A percentile compares a stretch with the other conserved stretches of the same genome.
phyloP scores from a whole-genome alignment of 345 rosid species.

The Alliaria petiolata region DNA sequence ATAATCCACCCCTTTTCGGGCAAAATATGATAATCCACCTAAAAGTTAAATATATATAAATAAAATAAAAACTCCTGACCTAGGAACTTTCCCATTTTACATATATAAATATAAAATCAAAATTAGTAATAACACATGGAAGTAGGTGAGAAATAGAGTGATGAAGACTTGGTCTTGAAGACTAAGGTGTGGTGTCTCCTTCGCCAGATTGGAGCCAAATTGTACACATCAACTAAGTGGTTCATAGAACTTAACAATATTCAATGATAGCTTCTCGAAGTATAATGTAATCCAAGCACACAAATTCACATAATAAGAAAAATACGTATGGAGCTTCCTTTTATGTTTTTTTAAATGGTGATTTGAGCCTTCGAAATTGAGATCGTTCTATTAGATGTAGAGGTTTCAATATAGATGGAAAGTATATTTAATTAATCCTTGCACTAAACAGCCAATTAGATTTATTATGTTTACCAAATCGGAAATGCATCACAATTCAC shows the following conservation, averaged over 20 bases:
- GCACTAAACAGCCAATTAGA: not conserved
- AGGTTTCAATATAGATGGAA: not conserved
- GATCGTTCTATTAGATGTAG: not conserved
- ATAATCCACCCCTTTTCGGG: no score
- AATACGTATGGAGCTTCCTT: not conserved
- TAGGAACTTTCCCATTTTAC: conserved; percentile 23
- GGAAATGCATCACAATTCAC: not conserved
- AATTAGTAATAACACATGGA: conserved; percentile 9
- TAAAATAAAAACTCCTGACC: not conserved
- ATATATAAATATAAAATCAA: conserved; percentile 17
- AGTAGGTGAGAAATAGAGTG: conserved; percentile 26
- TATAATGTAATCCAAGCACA: not conserved
- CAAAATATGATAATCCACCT: no score
- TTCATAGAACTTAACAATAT: conserved; percentile 13
- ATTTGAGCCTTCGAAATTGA: not conserved
- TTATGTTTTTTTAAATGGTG: not conserved
- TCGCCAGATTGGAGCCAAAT: conserved; percentile 14
- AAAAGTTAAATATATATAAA: not conserved
- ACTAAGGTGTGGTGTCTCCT: conserved; percentile 36
- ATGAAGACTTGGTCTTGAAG: conserved; percentile 27
- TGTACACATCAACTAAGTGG: conserved; percentile 22
- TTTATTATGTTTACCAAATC: not conserved
- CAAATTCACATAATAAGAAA: not conserved
- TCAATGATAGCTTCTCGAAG: conserved; percentile 15
- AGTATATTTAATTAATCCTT: not conserved